phyloP scores from a whole-genome alignment of 2,329 filamentous ascomycete genomes.

The Cryphonectria japonica region DNA sequence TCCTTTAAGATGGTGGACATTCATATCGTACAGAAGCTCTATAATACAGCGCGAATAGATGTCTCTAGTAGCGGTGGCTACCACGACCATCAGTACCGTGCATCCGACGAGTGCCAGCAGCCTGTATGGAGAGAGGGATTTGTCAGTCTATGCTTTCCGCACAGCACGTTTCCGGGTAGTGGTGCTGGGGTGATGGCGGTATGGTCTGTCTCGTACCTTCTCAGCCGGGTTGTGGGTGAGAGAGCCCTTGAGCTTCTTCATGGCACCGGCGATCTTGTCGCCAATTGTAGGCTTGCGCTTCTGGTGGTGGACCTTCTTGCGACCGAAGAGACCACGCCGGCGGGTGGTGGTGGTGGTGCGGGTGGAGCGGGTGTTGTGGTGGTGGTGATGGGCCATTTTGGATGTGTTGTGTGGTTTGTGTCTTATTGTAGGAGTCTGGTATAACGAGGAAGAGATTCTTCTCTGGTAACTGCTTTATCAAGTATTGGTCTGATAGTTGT shows the following conservation, averaged over 20 bases:
- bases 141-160: conserved; percentile 17
- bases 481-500: neutral
- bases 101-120: conserved; percentile 75
- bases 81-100: conserved; percentile 73
- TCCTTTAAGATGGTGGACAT: neutral
- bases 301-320: conserved; percentile 56
- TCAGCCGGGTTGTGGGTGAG: conserved; percentile 70
- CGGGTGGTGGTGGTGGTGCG: conserved; percentile 36
- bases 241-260: conserved; percentile 73
- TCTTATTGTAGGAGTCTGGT: neutral
- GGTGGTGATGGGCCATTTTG: conserved; percentile 30
- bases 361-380: conserved; percentile 30
- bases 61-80: conserved; percentile 41
- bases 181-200: conserved; percentile 23
- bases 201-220: conserved; percentile 56
- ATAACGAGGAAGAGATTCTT: neutral
- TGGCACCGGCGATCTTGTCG: conserved; percentile 77
- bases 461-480: neutral
- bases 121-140: conserved; percentile 46
- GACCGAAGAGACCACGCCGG: conserved; percentile 33
- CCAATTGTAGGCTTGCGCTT: conserved; percentile 69
- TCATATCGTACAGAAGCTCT: neutral
- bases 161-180: neutral
- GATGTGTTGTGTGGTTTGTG: conserved; percentile 2
- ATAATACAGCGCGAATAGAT: neutral